Conservation (phyloP, 192 early-diverging fungal genomes). For the Mortierella claussenii region DNA sequence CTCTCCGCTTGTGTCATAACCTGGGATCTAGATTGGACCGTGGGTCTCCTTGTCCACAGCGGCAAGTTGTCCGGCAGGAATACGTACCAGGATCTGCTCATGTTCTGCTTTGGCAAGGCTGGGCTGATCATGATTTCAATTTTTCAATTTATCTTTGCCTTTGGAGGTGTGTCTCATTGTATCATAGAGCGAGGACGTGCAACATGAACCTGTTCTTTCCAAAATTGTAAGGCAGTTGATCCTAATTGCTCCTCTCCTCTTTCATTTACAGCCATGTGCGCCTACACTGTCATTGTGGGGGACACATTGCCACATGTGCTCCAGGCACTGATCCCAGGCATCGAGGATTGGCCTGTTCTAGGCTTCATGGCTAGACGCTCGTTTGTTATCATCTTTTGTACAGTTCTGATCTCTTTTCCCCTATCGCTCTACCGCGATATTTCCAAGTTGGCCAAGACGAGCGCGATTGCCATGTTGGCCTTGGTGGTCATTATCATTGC, state of each 20-base stretch:
- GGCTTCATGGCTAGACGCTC: constrained; percentile 74
- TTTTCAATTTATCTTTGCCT: constrained; percentile 94
- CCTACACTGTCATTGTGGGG: constrained; percentile 83
- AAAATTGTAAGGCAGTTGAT: not conserved
- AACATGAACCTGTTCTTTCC: constrained; percentile 25
- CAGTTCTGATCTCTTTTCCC: constrained; percentile 82
- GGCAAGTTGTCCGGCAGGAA: constrained; percentile 80
- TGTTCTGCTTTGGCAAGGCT: constrained; percentile 82
- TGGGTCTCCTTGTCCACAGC: constrained; percentile 76
- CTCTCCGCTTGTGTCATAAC: too few species aligned
- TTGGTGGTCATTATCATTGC: constrained; percentile 83
- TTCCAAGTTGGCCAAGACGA: constrained; percentile 88
- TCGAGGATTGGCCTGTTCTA: constrained; percentile 62
- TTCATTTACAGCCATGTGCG: constrained; percentile 60
- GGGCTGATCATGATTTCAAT: constrained; percentile 84
- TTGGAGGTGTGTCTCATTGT: constrained; percentile 73
- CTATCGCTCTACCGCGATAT: constrained; percentile 90
- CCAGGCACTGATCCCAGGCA: constrained; percentile 70
- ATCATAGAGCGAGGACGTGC: not conserved
- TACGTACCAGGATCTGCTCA: constrained; percentile 87
- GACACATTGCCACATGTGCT: constrained; percentile 92
- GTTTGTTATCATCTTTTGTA: constrained; percentile 82
- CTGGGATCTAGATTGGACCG: constrained; percentile 75
- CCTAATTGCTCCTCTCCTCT: not conserved
- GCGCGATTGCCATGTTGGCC: constrained; percentile 83